These are phyloP conservation scores for Cytospora mali DNA, from an alignment of 2,329 filamentous ascomycete genomes.

Conservation along the genomic window DNA sequence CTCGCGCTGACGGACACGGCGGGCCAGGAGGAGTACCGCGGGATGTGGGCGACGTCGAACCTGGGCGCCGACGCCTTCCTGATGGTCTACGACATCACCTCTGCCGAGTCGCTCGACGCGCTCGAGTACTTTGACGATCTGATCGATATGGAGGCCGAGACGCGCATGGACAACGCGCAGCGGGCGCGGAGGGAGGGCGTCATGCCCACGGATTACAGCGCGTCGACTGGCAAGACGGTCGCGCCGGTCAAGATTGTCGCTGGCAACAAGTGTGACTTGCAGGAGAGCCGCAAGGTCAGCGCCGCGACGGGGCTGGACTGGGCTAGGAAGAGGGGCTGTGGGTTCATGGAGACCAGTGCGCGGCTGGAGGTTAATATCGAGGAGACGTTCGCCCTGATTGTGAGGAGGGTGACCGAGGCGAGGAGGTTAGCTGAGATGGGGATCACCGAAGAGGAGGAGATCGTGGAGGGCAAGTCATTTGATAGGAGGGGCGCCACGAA, in stretches of 20 bases:
- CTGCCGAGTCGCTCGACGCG: slow-evolving; percentile 66
- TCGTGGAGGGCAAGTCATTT: slow-evolving; percentile 32
- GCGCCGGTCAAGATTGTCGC: slow-evolving; percentile 81
- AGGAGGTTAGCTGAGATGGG: slow-evolving; percentile 54
- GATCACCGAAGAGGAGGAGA: slow-evolving; percentile 18
- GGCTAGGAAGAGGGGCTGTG: slow-evolving; percentile 72
- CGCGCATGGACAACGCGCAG: slow-evolving; percentile 63
- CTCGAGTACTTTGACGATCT: slow-evolving; percentile 80
- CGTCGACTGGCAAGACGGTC: slow-evolving; percentile 55
- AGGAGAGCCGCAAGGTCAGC: slow-evolving; percentile 68
- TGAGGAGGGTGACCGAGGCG: slow-evolving; percentile 63
- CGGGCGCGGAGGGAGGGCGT: slow-evolving; percentile 50
- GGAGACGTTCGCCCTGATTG: slow-evolving; percentile 78
- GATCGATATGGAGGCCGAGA: slow-evolving; percentile 81
- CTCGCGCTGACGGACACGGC: slow-evolving; percentile 81
- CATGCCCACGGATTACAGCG: slow-evolving; percentile 35
- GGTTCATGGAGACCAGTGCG: slow-evolving; percentile 89
- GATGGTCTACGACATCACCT: slow-evolving; percentile 86
- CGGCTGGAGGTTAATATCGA: slow-evolving; percentile 85
- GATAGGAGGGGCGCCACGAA: slow-evolving; percentile 59
- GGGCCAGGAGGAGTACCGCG: slow-evolving; percentile 87
- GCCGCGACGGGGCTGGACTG: slow-evolving; percentile 75
- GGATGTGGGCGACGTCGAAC: slow-evolving; percentile 81
- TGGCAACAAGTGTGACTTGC: slow-evolving; percentile 84
- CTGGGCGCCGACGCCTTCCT: slow-evolving; percentile 81